Percentiles rank a stretch among this genome's conserved stretches.
Evolutionary conservation across 176 grass and related monocot genomes (phyloP).

Genomic region (Areca catechu): DNA sequence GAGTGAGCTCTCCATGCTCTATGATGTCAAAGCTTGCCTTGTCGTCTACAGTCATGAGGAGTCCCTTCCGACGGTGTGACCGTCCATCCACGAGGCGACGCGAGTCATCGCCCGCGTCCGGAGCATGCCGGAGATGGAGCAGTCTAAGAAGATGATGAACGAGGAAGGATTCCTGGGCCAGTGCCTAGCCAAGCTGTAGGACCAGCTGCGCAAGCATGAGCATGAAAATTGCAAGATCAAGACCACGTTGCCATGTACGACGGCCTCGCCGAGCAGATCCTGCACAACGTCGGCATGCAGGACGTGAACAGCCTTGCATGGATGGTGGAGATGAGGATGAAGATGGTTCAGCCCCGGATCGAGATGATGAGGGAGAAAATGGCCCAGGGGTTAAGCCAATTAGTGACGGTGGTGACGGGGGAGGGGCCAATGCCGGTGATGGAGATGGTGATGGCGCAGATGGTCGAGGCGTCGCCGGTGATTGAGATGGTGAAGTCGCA

Average conservation of each 20-base stretch:
- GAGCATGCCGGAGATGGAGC: constrained; percentile 28
- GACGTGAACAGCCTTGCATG: constrained; percentile 12
- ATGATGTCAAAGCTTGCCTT: background rate
- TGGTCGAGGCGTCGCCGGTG: too few species aligned
- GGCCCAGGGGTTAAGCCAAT: too few species aligned
- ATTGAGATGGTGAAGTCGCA: background rate
- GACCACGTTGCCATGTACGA: constrained; percentile 14
- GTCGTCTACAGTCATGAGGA: background rate
- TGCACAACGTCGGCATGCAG: constrained; percentile 7
- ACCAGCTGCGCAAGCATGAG: constrained; percentile 26
- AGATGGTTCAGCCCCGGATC: background rate
- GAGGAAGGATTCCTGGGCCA: constrained; percentile 23
- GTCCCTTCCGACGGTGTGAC: constrained; percentile 15
- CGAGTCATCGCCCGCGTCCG: constrained; percentile 8
- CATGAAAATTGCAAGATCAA: constrained; percentile 18
- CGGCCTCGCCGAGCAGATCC: constrained; percentile 7
- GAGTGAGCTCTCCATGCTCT: constrained; percentile 4
- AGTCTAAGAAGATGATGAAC: constrained; percentile 35
- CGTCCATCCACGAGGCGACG: background rate
- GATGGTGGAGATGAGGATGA: constrained; percentile 21
- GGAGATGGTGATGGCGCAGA: background rate
- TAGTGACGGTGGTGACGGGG: too few species aligned
- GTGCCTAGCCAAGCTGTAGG: constrained; percentile 20
- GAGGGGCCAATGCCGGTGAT: too few species aligned
- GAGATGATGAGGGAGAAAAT: background rate